These are phyloP conservation scores for Yueomyces sinensis DNA, from an alignment of 805 yeast species.

Conservation along the genomic window DNA sequence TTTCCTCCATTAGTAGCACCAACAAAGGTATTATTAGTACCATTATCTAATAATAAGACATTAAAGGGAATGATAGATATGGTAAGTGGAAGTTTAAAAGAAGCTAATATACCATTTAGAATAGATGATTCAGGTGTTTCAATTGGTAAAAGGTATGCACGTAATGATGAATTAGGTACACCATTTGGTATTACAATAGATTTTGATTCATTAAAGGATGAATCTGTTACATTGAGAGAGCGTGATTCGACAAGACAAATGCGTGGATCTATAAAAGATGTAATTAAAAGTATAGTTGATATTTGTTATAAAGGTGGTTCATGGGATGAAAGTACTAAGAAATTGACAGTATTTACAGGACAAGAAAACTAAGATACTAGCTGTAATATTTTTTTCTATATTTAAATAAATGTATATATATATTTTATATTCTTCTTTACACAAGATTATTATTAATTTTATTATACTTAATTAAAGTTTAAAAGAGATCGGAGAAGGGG, in stretches of 20 bases:
- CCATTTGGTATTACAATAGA: constrained; percentile 98
- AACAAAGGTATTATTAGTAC: constrained; percentile 89
- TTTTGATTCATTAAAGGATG: constrained; percentile 81
- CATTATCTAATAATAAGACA: constrained; percentile 72
- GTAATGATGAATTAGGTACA: constrained; percentile 97
- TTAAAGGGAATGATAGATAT: constrained; percentile 60
- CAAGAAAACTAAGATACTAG: constrained; percentile 46
- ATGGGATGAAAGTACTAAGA: constrained; percentile 79
- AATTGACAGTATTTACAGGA: constrained; percentile 43
- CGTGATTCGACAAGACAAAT: constrained; percentile 95
- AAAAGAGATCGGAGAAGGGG: not conserved
- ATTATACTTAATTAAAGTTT: not conserved
- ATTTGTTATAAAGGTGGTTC: constrained; percentile 62
- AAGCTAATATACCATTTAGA: constrained; percentile 81
- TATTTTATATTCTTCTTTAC: no score
- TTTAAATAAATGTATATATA: no score
- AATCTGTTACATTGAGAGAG: constrained; percentile 87
- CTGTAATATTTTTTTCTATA: not conserved
- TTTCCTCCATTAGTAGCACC: constrained; percentile 94
- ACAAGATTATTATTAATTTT: no score
- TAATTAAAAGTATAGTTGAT: constrained; percentile 58
- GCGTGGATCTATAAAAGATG: constrained; percentile 72
- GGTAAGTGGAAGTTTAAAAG: constrained; percentile 46
- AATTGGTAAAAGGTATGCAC: constrained; percentile 94
- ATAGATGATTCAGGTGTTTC: constrained; percentile 95